Base-by-base conservation (phyloP, 1,284 basidiomycete genomes). In the Moesziomyces parantarcticus region DNA sequence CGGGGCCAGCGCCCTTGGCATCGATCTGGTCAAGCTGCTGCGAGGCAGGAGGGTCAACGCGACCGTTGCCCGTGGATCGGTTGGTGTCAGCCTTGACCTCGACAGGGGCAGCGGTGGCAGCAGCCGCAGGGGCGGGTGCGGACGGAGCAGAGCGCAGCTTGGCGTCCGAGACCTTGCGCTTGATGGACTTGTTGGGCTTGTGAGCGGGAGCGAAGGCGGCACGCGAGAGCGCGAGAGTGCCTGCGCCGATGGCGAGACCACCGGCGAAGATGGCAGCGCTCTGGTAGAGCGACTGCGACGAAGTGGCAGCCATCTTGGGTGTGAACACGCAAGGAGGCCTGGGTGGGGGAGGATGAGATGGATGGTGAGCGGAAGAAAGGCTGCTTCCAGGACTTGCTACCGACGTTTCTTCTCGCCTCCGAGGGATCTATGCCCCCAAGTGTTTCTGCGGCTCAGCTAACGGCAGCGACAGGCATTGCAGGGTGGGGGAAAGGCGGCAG, bases 201-300 rank as follows among this genome's bases (percentile, higher is more conserved):
- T 65, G 71, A 50, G 77, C 76, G 36, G 79, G 79, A 11, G 77
- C 62, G 53, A 80, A 72, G 32, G 76, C 62, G 26, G 63, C 58
- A 23, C 79, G 63, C 56, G 66, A 72, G 54, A 80, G 76, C 5
- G 77, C 77, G 42, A 77, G 57, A n/a, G 74, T 77, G 43, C 76
- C 76, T 8, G 78, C 79, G 50, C 79, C 79, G 44, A 80, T 70
- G 40, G 79, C 79, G 46, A 81, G 74, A 58, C 79, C 79, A 61
- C 79, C 79, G 23, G 79, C 79, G 44, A 81, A 81, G 66, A 78
- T 76, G 65, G 74, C 76, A 20, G 76, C 76, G 71, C 65, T 74
- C 58, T 69, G 66, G 42, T 74, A 74, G 65, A 74, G 66, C 61
- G 71, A 65, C 65, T 69, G 71, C 53, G 64, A 66, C 36, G 64